phyloP scores from a whole-genome alignment of 305 asterid species.

The Fraxinus paxiana region DNA sequence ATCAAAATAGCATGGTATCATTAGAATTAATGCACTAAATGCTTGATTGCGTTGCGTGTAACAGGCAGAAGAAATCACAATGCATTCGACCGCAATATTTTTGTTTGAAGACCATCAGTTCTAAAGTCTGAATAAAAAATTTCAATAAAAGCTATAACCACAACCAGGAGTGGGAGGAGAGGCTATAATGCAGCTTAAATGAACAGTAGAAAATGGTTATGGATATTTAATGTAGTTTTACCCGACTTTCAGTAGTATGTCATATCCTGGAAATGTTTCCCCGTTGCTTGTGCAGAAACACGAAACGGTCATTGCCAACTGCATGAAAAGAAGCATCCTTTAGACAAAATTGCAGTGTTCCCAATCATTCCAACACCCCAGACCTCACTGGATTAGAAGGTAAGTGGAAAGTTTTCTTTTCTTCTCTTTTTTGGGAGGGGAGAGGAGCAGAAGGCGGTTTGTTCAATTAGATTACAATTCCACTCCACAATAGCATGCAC shows the following conservation, averaged over 20 bases:
- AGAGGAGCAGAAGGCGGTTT: not conserved
- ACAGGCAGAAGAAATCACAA: not conserved
- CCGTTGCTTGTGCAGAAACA: conserved; percentile 79
- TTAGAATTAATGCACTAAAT: not conserved
- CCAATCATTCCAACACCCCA: conserved; percentile 1
- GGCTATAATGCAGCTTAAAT: not conserved
- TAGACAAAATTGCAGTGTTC: not conserved
- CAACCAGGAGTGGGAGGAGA: not conserved
- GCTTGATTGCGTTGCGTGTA: not conserved
- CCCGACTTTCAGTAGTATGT: conserved; percentile 83
- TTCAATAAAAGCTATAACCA: not conserved
- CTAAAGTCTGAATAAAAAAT: not conserved
- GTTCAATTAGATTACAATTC: not conserved
- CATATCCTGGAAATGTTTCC: conserved; percentile 80
- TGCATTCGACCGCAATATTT: not conserved
- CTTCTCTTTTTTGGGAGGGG: not conserved
- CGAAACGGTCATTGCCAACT: conserved; percentile 68
- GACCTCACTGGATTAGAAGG: not conserved
- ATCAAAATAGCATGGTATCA: not conserved
- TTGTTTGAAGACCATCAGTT: not conserved
- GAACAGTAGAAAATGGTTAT: not conserved
- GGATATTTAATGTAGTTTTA: conserved; percentile 33
- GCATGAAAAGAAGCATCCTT: conserved; percentile 21
- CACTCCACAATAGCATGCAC: not conserved
- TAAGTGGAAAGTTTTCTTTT: not conserved